These are phyloP conservation scores for Sphagnum fallax DNA, from an alignment of 228 moss, liverwort and hornwort genomes.

Conservation along the genomic window DNA sequence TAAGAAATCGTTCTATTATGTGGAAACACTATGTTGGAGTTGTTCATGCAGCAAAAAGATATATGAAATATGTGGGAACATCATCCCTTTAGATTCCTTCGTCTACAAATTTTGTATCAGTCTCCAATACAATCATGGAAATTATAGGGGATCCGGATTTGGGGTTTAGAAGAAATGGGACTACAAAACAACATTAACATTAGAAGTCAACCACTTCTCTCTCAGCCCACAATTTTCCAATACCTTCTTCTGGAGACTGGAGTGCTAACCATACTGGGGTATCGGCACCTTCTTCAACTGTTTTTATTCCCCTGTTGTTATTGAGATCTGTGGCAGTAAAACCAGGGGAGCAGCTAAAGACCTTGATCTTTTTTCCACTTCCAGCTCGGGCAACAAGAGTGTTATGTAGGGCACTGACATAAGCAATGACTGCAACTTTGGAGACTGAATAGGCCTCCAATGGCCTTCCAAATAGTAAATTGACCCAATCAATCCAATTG, in stretches of 20 bases:
- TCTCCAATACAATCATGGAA: no score
- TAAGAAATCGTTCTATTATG: no score
- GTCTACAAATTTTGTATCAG: no score
- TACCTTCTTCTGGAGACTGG: conserved; percentile 7
- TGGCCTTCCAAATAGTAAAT: no score
- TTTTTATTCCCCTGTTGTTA: conserved; percentile 22
- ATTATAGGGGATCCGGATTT: no score
- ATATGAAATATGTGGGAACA: no score
- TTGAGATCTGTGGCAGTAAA: conserved; percentile 36
- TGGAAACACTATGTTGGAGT: no score
- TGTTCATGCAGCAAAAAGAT: no score
- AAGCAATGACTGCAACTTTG: conserved; percentile 41
- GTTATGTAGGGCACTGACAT: conserved; percentile 28
- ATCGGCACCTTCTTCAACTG: conserved; percentile 14
- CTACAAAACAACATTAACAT: no score
- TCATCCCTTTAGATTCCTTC: no score
- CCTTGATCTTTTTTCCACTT: conserved; percentile 10
- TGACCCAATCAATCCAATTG: not conserved
- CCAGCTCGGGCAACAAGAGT: conserved; percentile 8
- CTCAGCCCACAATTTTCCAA: conserved; percentile 23
- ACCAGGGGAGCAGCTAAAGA: conserved; percentile 45
- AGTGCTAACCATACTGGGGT: conserved; percentile 44
- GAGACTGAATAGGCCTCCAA: conserved; percentile 19
- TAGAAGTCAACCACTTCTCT: no score
- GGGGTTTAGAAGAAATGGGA: no score